Conservation (phyloP, 2,329 filamentous ascomycete genomes). For the Fusarium torulosum region DNA sequence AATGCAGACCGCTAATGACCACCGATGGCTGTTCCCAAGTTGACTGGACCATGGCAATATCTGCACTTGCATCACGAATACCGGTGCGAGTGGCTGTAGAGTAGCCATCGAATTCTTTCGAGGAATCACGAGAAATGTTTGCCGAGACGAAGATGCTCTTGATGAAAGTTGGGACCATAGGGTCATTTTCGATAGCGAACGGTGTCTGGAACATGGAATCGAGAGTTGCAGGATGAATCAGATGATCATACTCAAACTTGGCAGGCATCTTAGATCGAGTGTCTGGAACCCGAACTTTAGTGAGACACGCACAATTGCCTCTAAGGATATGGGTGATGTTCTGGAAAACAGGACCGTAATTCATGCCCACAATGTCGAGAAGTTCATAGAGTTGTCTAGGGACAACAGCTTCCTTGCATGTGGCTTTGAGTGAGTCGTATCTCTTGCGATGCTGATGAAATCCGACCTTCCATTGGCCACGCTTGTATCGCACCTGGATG, state of each 20-base stretch:
- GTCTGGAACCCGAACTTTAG: constrained; percentile 60
- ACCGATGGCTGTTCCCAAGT: constrained; percentile 54
- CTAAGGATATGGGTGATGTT: constrained; percentile 58
- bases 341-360: constrained; percentile 64
- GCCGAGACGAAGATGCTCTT: constrained; percentile 62
- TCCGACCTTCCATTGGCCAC: constrained; percentile 29
- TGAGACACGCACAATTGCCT: constrained; percentile 52
- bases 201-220: constrained; percentile 68
- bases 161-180: constrained; percentile 65
- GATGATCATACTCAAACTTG: constrained; percentile 64
- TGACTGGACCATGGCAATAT: constrained; percentile 59
- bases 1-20: constrained; percentile 59
- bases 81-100: constrained; percentile 54
- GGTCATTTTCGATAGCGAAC: constrained; percentile 58
- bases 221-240: constrained; percentile 70
- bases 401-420: constrained; percentile 52
- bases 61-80: constrained; percentile 56
- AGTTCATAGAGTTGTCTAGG: constrained; percentile 64
- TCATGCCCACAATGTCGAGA: constrained; percentile 64
- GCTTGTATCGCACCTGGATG: constrained; percentile 48
- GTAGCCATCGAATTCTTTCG: constrained; percentile 57
- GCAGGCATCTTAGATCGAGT: constrained; percentile 66
- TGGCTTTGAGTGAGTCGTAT: constrained; percentile 43
- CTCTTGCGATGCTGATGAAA: constrained; percentile 41
- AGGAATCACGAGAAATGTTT: constrained; percentile 50